phyloP scores from a whole-genome alignment of 805 yeast species.

The Priceomyces fermenticarens region DNA sequence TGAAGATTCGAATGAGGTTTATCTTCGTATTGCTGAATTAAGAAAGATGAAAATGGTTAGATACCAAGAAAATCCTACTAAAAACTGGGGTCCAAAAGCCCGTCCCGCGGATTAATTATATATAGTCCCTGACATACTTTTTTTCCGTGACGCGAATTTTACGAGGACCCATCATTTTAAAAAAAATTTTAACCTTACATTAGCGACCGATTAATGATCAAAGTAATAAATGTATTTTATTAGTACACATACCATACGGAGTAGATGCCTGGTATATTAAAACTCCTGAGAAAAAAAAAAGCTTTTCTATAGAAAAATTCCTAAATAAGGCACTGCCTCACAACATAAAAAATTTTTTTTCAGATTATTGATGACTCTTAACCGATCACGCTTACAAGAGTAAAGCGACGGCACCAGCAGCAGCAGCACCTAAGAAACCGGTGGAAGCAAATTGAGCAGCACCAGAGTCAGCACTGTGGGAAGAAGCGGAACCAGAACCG shows the following conservation, averaged over 20 bases:
- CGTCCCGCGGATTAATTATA: slow-evolving; percentile 43
- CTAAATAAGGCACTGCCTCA: slow-evolving; percentile 4
- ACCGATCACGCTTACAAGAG: slow-evolving; percentile 25
- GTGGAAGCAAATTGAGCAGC: slow-evolving; percentile 46
- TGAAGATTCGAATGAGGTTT: slow-evolving; percentile 53
- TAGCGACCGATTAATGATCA: not conserved
- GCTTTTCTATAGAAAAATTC: not conserved
- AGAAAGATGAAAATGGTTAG: slow-evolving; percentile 80
- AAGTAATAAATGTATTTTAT: not conserved
- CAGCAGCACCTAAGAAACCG: slow-evolving; percentile 74
- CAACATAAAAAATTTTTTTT: not conserved
- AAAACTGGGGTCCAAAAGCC: slow-evolving; percentile 97
- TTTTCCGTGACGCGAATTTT: not conserved
- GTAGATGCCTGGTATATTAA: not conserved
- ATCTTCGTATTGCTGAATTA: slow-evolving; percentile 55
- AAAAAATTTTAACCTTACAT: not conserved
- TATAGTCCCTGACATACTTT: not conserved
- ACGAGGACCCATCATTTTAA: not conserved
- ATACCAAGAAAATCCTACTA: slow-evolving; percentile 88
- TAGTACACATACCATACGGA: not conserved
- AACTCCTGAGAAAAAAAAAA: not conserved
- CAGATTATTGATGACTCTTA: not conserved
- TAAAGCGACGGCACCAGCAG: slow-evolving; percentile 76
- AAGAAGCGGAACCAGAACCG: slow-evolving; percentile 21
- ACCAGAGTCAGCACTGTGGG: slow-evolving; percentile 52